phyloP scores from a whole-genome alignment of 164 flowering plant genomes.

The Vitis amurensis region DNA sequence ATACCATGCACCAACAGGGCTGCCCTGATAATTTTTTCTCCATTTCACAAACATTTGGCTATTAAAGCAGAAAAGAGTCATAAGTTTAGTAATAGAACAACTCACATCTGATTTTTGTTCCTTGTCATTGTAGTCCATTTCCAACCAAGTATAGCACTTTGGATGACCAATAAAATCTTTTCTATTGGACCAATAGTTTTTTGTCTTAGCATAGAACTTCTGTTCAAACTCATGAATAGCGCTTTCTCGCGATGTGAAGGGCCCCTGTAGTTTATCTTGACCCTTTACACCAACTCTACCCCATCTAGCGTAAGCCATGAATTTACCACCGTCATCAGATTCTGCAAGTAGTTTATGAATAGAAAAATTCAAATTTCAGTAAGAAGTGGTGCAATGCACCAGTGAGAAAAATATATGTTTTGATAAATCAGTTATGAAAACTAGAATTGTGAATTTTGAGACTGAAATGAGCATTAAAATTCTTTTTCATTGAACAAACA shows the following conservation, averaged over 20 bases:
- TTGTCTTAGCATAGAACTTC: slow-evolving; percentile 42
- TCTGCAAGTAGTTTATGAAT: slow-evolving; percentile 25
- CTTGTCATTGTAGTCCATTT: slow-evolving; percentile 38
- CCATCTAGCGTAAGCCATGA: slow-evolving; percentile 44
- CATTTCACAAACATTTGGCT: background rate
- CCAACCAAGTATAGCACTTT: slow-evolving; percentile 38
- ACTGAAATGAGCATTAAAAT: background rate
- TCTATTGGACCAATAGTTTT: slow-evolving; percentile 36
- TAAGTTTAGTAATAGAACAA: slow-evolving; percentile 4
- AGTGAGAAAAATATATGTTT: background rate
- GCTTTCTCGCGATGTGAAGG: slow-evolving; percentile 26
- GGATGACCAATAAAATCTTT: slow-evolving; percentile 30
- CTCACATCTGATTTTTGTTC: slow-evolving; percentile 28
- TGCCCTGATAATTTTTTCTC: background rate
- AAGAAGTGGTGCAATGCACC: background rate
- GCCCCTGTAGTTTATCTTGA: slow-evolving; percentile 37
- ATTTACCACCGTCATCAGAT: slow-evolving; percentile 37
- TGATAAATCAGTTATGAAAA: too few relatives aligned
- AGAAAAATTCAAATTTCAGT: background rate
- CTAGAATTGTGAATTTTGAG: background rate
- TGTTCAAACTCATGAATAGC: slow-evolving; percentile 33
- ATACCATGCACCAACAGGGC: background rate
- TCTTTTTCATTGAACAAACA: background rate
- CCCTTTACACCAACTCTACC: slow-evolving; percentile 51
- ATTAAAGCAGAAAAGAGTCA: background rate